These are phyloP conservation scores for Boletus sp. DNA, from an alignment of 1,284 basidiomycete genomes.

Conservation along the genomic window DNA sequence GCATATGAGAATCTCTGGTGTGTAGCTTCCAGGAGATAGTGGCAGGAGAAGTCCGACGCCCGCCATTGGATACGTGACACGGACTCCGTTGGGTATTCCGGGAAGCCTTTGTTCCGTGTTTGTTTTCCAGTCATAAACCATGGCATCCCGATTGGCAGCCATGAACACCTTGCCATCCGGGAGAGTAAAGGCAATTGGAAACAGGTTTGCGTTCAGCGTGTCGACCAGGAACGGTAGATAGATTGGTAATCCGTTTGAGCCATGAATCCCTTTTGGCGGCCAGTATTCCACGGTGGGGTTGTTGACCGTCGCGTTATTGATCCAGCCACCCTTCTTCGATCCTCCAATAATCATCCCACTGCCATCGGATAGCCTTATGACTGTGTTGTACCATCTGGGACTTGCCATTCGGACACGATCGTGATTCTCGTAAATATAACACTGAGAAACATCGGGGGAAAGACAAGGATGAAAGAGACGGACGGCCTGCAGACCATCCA, in stretches of 20 bases:
- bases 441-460: conserved; percentile 49
- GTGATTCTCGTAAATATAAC: conserved; percentile 70
- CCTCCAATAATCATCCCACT: conserved; percentile 84
- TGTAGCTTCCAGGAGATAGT: conserved; percentile 65
- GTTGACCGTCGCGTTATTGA: conserved; percentile 76
- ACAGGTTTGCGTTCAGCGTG: conserved; percentile 80
- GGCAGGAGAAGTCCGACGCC: conserved; percentile 76
- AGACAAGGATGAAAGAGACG: conserved; percentile 76
- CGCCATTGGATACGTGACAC: conserved; percentile 83
- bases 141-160: conserved; percentile 78
- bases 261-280: conserved; percentile 73
- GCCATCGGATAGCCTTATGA: conserved; percentile 70
- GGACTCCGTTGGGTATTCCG: conserved; percentile 75
- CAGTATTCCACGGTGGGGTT: conserved; percentile 84
- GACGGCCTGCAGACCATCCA: conserved; percentile 74
- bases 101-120: conserved; percentile 71
- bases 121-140: conserved; percentile 76
- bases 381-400: conserved; percentile 79
- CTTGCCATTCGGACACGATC: conserved; percentile 66
- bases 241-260: conserved; percentile 67
- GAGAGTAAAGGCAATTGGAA: conserved; percentile 77
- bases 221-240: conserved; percentile 65
- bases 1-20: conserved; percentile 75
- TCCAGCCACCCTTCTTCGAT: conserved; percentile 79
- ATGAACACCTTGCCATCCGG: conserved; percentile 77